phyloP scores from a whole-genome alignment of 2,329 filamentous ascomycete species.

The Arthrobotrys entomopaga region DNA sequence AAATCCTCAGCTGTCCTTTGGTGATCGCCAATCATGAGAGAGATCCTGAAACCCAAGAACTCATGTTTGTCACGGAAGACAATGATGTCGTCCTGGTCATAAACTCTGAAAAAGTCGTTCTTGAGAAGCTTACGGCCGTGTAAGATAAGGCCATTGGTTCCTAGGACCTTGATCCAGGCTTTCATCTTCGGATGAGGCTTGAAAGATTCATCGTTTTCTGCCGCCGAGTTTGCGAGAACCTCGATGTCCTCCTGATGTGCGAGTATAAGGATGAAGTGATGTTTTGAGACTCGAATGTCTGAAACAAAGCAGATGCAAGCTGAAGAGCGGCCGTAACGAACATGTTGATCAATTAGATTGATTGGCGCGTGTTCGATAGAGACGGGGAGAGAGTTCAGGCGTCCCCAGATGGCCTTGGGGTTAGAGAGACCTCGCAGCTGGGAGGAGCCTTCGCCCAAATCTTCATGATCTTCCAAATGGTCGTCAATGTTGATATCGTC shows the following conservation, averaged over 20 bases:
- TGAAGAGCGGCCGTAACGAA: constrained; percentile 56
- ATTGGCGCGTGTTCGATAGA: constrained; percentile 55
- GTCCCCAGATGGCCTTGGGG: constrained; percentile 56
- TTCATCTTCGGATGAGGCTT: constrained; percentile 56
- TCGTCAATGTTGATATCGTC: constrained; percentile 5
- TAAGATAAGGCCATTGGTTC: constrained; percentile 56
- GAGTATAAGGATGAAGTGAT: constrained; percentile 57
- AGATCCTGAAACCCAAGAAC: constrained; percentile 56
- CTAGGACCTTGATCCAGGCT: constrained; percentile 57
- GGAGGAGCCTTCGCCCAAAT: constrained; percentile 1
- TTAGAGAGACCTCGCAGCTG: constrained; percentile 30
- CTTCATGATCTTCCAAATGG: constrained; percentile 3
- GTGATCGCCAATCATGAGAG: constrained; percentile 55
- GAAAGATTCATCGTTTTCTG: constrained; percentile 53
- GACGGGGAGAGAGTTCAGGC: constrained; percentile 55
- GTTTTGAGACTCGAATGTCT: constrained; percentile 57
- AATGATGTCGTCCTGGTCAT: constrained; percentile 57
- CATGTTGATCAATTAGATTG: constrained; percentile 56
- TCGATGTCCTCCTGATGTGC: constrained; percentile 46
- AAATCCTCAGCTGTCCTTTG: constrained; percentile 35
- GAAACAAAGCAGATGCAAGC: constrained; percentile 53
- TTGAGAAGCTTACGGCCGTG: constrained; percentile 56
- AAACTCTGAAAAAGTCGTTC: constrained; percentile 56
- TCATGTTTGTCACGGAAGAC: constrained; percentile 56
- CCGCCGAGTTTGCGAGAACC: constrained; percentile 15